These are phyloP conservation scores for Daldinia childiae DNA, from an alignment of 495 filamentous ascomycete genomes.

Conservation along the genomic window DNA sequence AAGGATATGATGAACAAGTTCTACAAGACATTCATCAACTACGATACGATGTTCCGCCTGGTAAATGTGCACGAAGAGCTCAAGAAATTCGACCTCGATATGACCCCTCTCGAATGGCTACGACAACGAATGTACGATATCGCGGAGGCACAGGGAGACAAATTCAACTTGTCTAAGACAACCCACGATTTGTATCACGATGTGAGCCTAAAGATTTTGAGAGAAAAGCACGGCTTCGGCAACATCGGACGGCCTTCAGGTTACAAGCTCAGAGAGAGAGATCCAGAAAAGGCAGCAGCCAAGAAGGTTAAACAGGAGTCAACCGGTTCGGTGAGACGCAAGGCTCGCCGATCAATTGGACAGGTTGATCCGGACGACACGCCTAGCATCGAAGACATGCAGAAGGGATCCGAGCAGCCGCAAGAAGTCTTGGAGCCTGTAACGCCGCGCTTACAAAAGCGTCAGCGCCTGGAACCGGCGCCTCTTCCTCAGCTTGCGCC, in stretches of 20 bases:
- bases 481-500: too few species aligned
- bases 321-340: conserved; percentile 27
- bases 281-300: conserved; percentile 27
- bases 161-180: conserved; percentile 54
- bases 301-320: conserved; percentile 43
- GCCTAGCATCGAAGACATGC: conserved; percentile 27
- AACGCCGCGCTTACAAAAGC: conserved; percentile 42
- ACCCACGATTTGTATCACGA: conserved; percentile 58
- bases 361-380: conserved; percentile 42
- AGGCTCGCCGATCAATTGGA: conserved; percentile 40
- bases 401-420: conserved; percentile 21
- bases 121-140: conserved; percentile 58
- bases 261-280: conserved; percentile 43
- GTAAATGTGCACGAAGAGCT: conserved; percentile 58
- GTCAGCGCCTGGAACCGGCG: conserved; percentile 34
- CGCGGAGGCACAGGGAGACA: conserved; percentile 45
- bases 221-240: conserved; percentile 55
- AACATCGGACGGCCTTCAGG: conserved; percentile 60
- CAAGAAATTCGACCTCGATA: conserved; percentile 55
- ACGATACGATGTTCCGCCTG: conserved; percentile 60
- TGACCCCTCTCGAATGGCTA: conserved; percentile 59
- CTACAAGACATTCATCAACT: conserved; percentile 52
- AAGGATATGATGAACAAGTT: conserved; percentile 52
- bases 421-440: conserved; percentile 38
- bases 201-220: conserved; percentile 50